Conservation (phyloP, 176 grass and related monocot species). For the Olyra latifolia region DNA sequence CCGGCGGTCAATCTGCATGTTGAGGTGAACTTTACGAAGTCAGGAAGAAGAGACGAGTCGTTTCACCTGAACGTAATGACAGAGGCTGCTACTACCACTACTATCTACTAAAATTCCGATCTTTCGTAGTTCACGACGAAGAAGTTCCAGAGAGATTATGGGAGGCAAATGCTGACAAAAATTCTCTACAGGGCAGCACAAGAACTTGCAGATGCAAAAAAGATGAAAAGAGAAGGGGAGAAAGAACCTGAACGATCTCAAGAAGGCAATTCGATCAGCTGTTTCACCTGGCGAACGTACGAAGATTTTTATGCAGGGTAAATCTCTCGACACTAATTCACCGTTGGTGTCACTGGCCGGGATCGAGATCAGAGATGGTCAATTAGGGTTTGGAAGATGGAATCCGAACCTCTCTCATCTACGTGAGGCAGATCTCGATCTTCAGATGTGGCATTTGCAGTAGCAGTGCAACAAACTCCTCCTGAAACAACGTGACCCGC, state of each 20-base stretch:
- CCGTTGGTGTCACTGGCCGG: neutral
- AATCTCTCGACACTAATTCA: neutral
- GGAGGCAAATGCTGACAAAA: neutral
- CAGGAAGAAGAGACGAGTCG: neutral
- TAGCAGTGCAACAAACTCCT: conserved; percentile 17
- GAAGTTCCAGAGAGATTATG: neutral
- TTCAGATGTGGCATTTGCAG: neutral
- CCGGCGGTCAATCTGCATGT: neutral
- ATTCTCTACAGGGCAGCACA: neutral
- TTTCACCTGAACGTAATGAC: neutral
- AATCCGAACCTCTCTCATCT: neutral
- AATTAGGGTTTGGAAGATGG: neutral
- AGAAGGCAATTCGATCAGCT: neutral
- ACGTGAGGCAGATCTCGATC: neutral
- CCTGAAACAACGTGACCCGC: conserved; percentile 2
- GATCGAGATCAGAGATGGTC: neutral
- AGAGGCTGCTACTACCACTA: neutral
- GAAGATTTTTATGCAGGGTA: neutral
- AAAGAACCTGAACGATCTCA: neutral
- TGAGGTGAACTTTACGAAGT: neutral
- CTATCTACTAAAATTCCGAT: neutral
- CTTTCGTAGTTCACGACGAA: neutral
- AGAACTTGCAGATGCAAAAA: neutral
- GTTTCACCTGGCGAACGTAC: no score
- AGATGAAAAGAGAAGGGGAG: neutral